A percentile compares a stretch with the other conserved stretches of the same genome.
Evolutionary conservation across 352 stramenopile species (phyloP).

Genomic region (Stramenopiles sp.): DNA sequence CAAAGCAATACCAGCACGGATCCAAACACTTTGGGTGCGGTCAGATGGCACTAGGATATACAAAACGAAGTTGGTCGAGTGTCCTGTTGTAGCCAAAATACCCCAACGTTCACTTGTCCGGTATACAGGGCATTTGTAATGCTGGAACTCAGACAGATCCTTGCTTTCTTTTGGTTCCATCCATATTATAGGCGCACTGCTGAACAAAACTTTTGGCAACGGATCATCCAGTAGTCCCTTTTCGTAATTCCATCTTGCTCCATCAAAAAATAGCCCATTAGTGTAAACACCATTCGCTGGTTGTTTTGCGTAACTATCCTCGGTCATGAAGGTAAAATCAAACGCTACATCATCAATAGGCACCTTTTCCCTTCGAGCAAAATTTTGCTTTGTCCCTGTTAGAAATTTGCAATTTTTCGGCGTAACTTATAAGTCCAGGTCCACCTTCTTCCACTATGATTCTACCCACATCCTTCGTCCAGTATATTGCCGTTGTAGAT

Average conservation of each 20-base stretch:
- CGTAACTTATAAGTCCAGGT: no score
- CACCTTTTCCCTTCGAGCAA: slow-evolving; percentile 60
- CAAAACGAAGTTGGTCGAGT: slow-evolving; percentile 83
- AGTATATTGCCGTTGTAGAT: no score
- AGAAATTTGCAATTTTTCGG: no score
- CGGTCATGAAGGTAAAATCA: slow-evolving; percentile 17
- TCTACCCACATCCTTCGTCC: no score
- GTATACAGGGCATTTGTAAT: slow-evolving; percentile 78
- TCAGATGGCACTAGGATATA: slow-evolving; percentile 62
- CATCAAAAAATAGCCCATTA: slow-evolving; percentile 68
- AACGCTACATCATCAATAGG: slow-evolving; percentile 69
- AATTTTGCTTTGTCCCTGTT: slow-evolving; percentile 75
- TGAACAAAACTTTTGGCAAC: slow-evolving; percentile 64
- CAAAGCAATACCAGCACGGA: slow-evolving; percentile 72
- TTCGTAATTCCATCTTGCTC: slow-evolving; percentile 70
- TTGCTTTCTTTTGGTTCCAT: slow-evolving; percentile 52
- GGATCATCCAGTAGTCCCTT: slow-evolving; percentile 45
- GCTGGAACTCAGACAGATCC: slow-evolving; percentile 38
- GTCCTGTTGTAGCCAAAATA: slow-evolving; percentile 69
- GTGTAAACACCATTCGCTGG: slow-evolving; percentile 73
- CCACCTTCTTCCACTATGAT: no score
- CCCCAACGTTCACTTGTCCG: slow-evolving; percentile 69
- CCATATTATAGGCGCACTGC: slow-evolving; percentile 47
- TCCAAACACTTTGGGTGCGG: slow-evolving; percentile 79
- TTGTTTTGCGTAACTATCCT: slow-evolving; percentile 33